Evolutionary conservation across 441 rosid genomes (phyloP).

Genomic region (Corymbia calophylla): DNA sequence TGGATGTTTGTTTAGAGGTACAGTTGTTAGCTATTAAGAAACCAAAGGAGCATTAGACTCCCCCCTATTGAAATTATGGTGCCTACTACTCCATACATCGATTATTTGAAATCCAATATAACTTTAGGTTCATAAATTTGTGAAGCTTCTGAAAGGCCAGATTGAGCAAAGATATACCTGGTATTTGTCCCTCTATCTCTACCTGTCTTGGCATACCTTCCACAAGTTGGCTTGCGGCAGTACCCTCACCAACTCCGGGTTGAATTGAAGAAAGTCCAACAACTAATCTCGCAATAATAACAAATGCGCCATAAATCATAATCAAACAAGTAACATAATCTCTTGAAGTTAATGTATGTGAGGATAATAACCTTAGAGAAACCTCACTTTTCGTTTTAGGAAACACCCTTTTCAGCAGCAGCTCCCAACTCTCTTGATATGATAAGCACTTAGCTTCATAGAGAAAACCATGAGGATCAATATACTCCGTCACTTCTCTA

Average conservation of each 20-base stretch:
- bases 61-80: background rate
- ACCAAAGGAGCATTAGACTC: background rate
- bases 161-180: accelerated
- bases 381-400: accelerated
- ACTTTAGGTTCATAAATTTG: accelerated
- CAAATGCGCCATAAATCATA: accelerated
- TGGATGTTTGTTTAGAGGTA: background rate
- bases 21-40: accelerated
- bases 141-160: accelerated
- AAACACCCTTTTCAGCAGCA: accelerated
- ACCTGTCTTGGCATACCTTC: background rate
- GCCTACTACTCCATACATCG: accelerated
- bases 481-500: accelerated
- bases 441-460: accelerated
- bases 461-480: accelerated
- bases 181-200: accelerated
- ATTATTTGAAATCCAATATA: accelerated
- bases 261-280: accelerated
- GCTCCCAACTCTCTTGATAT: accelerated
- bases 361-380: accelerated
- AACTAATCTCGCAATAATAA: accelerated
- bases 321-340: background rate
- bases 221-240: accelerated
- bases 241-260: accelerated
- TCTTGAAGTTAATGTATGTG: background rate